Conservation (phyloP, 257 asterid genomes). For the Solanum pinnatisectum region DNA sequence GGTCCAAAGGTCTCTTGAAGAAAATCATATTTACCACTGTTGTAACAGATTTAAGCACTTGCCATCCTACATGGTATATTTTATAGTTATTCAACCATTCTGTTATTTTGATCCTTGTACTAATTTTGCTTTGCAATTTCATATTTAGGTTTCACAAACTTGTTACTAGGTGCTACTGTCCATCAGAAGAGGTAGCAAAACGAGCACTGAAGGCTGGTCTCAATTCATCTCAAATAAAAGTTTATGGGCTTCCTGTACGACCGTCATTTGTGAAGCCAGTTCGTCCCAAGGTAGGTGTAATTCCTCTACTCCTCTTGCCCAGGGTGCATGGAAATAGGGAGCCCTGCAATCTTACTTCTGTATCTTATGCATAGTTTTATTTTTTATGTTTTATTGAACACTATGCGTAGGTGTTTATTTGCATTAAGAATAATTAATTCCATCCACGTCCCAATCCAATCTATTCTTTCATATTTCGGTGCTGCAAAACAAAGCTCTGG, state of each 20-base stretch:
- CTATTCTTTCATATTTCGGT: neutral
- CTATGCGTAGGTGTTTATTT: neutral
- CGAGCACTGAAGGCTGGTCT: constrained; percentile 95
- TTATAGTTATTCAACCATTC: constrained; percentile 3
- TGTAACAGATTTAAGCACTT: constrained; percentile 82
- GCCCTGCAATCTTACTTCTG: neutral
- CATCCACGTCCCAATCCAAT: neutral
- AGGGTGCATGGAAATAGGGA: neutral
- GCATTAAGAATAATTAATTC: neutral
- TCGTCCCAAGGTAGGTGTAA: constrained; percentile 55
- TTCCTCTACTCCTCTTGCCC: neutral
- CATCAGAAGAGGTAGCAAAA: constrained; percentile 93
- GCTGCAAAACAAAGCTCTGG: neutral
- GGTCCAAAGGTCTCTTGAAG: constrained; percentile 82
- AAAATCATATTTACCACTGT: constrained; percentile 96
- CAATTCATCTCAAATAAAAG: constrained; percentile 72
- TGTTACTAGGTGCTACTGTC: constrained; percentile 91
- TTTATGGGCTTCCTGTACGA: constrained; percentile 93
- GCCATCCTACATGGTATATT: constrained; percentile 95
- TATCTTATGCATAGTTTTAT: neutral
- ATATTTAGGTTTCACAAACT: constrained; percentile 95
- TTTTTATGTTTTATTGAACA: neutral
- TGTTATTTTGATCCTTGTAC: neutral
- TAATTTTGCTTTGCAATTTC: constrained; percentile 10
- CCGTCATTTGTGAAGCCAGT: constrained; percentile 93